Conservation (phyloP, 805 yeast species). For the Saccharomycodes ludwigii region DNA sequence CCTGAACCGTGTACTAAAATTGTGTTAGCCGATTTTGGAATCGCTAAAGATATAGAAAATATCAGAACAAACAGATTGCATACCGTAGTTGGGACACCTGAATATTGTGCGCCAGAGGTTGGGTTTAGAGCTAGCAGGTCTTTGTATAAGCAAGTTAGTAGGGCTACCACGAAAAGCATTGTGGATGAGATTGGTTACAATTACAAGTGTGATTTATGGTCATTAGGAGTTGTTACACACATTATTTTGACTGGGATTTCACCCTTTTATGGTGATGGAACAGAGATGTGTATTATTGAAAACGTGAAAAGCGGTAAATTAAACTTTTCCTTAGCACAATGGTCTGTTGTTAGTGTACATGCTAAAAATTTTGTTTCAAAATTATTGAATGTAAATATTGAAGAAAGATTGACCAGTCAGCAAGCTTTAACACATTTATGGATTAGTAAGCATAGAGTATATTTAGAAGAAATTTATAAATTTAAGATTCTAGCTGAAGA, state of each 20-base stretch:
- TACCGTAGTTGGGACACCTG: conserved; percentile 52
- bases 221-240: conserved; percentile 48
- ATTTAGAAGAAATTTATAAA: conserved; percentile 26
- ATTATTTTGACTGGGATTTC: conserved; percentile 52
- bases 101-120: conserved; percentile 64
- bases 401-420: conserved; percentile 24
- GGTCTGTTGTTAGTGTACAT: conserved; percentile 28
- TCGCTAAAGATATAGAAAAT: conserved; percentile 25
- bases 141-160: conserved; percentile 16
- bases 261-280: conserved; percentile 43
- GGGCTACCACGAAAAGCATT: conserved; percentile 15
- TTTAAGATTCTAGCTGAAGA: conserved; percentile 18
- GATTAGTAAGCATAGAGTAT: conserved; percentile 30
- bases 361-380: conserved; percentile 36
- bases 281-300: conserved; percentile 28
- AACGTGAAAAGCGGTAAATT: conserved; percentile 31
- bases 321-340: conserved; percentile 27
- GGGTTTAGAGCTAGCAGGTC: conserved; percentile 29
- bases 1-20: conserved; percentile 42
- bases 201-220: conserved; percentile 56
- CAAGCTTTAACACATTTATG: conserved; percentile 35
- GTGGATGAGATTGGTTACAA: conserved; percentile 30
- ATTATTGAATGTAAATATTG: conserved; percentile 28
- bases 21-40: conserved; percentile 60
- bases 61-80: conserved; percentile 26